Conservation (phyloP, 148 eudicot species). For the Euryodendron excelsum region DNA sequence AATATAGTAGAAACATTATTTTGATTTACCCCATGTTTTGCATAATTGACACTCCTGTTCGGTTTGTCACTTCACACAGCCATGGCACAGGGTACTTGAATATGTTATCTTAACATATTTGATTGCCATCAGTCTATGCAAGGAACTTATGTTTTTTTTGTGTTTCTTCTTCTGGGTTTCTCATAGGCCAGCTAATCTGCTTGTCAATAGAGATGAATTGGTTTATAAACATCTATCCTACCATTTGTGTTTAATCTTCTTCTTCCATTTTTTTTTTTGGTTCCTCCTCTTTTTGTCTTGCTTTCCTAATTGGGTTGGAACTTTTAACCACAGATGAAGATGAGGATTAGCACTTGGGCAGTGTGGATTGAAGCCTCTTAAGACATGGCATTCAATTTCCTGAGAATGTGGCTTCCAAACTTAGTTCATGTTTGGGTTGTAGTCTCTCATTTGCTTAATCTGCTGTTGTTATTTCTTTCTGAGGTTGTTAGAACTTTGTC, state of each 20-base stretch:
- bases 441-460: constrained; percentile 14
- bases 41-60: background rate
- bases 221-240: background rate
- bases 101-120: background rate
- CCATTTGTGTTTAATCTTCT: background rate
- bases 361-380: constrained; percentile 13
- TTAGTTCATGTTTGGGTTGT: constrained; percentile 16
- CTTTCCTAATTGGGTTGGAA: background rate
- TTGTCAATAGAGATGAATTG: background rate
- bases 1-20: background rate
- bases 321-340: constrained; percentile 41
- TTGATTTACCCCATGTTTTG: background rate
- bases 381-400: background rate
- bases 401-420: constrained; percentile 13
- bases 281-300: background rate
- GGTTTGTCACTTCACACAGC: background rate
- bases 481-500: background rate
- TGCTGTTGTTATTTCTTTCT: constrained; percentile 10
- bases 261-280: no score
- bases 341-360: constrained; percentile 33
- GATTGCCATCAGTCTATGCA: background rate
- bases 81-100: background rate
- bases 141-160: background rate
- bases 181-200: background rate
- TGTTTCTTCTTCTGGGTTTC: background rate